These are phyloP conservation scores for Penicillium sp. DNA, from an alignment of 2,329 filamentous ascomycete species.

Conservation along the genomic window DNA sequence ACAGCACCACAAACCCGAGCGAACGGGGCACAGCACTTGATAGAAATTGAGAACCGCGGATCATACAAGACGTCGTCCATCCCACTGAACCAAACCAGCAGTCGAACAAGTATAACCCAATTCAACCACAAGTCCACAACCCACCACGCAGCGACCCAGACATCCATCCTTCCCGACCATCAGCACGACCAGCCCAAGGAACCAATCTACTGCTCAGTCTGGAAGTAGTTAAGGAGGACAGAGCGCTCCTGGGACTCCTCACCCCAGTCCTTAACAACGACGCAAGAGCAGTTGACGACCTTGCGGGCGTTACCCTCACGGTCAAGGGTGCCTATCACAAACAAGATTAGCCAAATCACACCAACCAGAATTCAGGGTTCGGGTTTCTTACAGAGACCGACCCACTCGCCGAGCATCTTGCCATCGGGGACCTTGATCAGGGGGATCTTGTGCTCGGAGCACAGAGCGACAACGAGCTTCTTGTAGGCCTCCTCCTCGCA, in stretches of 20 bases:
- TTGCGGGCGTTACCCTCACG: slow-evolving; percentile 99
- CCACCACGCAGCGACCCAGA: slow-evolving; percentile 3
- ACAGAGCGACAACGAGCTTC: slow-evolving; percentile 98
- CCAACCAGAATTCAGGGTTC: slow-evolving; percentile 9
- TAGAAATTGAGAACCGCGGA: slow-evolving; percentile 2
- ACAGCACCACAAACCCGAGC: slow-evolving; percentile 20
- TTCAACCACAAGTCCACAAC: neutral
- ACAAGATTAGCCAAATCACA: slow-evolving; percentile 8
- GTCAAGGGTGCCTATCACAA: slow-evolving; percentile 80
- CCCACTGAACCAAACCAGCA: neutral
- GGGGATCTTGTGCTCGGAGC: slow-evolving; percentile 99
- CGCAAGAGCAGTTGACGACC: slow-evolving; percentile 99
- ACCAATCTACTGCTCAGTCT: slow-evolving; percentile 60
- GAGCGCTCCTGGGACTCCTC: slow-evolving; percentile 99
- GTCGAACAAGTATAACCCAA: neutral
- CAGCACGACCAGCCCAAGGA: slow-evolving; percentile 12
- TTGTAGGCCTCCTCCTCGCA: slow-evolving; percentile 99
- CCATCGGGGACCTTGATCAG: slow-evolving; percentile 99
- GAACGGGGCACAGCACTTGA: slow-evolving; percentile 20
- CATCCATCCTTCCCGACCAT: slow-evolving; percentile 13
- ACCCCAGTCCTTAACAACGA: slow-evolving; percentile 99
- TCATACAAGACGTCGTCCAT: slow-evolving; percentile 4
- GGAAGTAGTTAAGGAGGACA: slow-evolving; percentile 99
- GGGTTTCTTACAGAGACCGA: slow-evolving; percentile 84
- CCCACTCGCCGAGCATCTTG: slow-evolving; percentile 99